Conservation (phyloP, 805 yeast genomes). For the Cyberlindnera xishuangbannaensis region DNA sequence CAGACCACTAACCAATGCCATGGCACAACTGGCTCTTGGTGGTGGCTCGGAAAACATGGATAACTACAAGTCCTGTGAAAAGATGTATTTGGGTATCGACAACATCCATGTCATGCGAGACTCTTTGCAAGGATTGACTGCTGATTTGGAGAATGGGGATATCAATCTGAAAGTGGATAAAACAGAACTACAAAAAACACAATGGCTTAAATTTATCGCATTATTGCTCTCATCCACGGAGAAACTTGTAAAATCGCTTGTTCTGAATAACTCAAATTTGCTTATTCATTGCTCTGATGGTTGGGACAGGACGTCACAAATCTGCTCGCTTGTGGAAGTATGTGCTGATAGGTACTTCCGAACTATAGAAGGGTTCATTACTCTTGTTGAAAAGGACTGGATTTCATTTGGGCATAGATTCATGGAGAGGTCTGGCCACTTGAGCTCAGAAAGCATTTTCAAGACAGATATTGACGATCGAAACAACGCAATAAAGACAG, state of each 20-base stretch:
- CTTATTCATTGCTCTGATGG: slow-evolving; percentile 96
- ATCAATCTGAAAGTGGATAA: slow-evolving; percentile 63
- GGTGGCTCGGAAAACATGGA: slow-evolving; percentile 98
- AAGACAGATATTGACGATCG: slow-evolving; percentile 45
- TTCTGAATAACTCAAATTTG: slow-evolving; percentile 75
- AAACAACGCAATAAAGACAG: slow-evolving; percentile 26
- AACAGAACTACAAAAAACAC: slow-evolving; percentile 54
- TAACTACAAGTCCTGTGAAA: slow-evolving; percentile 63
- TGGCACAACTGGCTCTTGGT: slow-evolving; percentile 94
- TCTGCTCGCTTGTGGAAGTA: slow-evolving; percentile 74
- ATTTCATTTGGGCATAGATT: slow-evolving; percentile 90
- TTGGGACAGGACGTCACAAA: slow-evolving; percentile 96
- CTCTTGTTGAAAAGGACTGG: slow-evolving; percentile 92
- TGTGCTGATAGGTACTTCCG: slow-evolving; percentile 89
- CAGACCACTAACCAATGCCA: slow-evolving; percentile 88
- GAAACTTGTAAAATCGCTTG: slow-evolving; percentile 73
- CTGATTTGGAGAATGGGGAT: slow-evolving; percentile 16
- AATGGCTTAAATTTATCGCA: slow-evolving; percentile 74
- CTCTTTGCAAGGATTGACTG: slow-evolving; percentile 50
- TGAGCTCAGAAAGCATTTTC: slow-evolving; percentile 28
- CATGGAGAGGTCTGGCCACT: slow-evolving; percentile 75
- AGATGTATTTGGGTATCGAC: slow-evolving; percentile 84
- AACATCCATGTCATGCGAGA: slow-evolving; percentile 95
- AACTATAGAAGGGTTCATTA: slow-evolving; percentile 82
- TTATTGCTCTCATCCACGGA: slow-evolving; percentile 71